These are phyloP conservation scores for Auricularia auricula-judae DNA, from an alignment of 768 basidiomycete species.

Conservation along the genomic window DNA sequence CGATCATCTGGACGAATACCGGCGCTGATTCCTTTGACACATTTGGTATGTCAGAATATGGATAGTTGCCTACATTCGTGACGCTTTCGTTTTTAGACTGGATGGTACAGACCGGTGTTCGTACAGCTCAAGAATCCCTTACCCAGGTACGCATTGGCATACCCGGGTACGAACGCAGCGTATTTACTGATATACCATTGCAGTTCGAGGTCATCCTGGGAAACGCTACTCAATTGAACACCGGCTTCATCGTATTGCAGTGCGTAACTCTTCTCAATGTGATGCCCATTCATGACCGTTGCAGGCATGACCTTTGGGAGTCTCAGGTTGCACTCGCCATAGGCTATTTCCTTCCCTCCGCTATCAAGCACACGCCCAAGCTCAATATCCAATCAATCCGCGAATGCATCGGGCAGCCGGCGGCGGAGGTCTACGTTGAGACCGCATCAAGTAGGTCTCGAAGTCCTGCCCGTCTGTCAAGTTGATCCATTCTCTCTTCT, in stretches of 20 bases:
- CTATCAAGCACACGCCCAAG: conserved; percentile 15
- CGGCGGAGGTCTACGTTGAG: neutral
- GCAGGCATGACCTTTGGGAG: conserved; percentile 27
- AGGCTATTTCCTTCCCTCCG: conserved; percentile 31
- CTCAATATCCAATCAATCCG: neutral
- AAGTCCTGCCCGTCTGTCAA: neutral
- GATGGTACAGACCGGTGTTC: conserved; percentile 28
- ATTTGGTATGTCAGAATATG: conserved; percentile 2
- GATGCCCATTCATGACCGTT: neutral
- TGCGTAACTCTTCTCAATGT: neutral
- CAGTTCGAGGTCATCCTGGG: conserved; percentile 20
- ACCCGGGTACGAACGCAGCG: neutral
- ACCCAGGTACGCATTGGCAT: neutral
- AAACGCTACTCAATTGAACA: conserved; percentile 25
- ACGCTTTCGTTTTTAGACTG: conserved; percentile 21
- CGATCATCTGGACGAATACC: conserved; percentile 30
- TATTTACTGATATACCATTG: conserved; percentile 9
- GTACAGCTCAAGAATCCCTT: neutral
- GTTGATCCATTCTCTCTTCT: neutral
- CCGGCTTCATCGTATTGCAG: conserved; percentile 35
- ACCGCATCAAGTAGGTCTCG: neutral
- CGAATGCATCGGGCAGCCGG: neutral
- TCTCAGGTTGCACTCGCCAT: conserved; percentile 34
- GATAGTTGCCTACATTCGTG: conserved; percentile 4
- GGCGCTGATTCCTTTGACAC: conserved; percentile 10